phyloP scores from a whole-genome alignment of 768 basidiomycete genomes.

The Phaffia tasmanica region DNA sequence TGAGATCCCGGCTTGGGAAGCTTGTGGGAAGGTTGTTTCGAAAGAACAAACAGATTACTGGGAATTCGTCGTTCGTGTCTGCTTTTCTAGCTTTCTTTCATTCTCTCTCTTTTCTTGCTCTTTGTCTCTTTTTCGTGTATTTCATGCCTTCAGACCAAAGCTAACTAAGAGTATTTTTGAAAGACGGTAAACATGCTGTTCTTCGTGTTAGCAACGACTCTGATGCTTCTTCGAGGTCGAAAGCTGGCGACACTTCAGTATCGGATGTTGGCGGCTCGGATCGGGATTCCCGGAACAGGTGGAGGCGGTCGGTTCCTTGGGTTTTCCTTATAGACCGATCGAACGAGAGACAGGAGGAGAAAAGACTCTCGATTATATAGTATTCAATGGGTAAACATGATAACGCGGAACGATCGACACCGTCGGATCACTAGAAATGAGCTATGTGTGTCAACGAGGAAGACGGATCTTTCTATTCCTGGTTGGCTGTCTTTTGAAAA shows the following conservation, averaged over 20 bases:
- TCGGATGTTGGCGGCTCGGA: slow-evolving; percentile 70
- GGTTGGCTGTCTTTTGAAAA: too few species aligned
- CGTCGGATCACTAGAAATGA: too few species aligned
- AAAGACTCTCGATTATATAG: too few species aligned
- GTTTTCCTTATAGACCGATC: slow-evolving; percentile 6
- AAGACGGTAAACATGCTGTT: slow-evolving; percentile 55
- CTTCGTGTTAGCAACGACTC: slow-evolving; percentile 51
- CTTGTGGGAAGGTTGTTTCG: slow-evolving; percentile 73
- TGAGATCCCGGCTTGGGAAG: slow-evolving; percentile 72
- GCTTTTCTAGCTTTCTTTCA: background rate
- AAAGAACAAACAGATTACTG: slow-evolving; percentile 77
- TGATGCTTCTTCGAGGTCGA: slow-evolving; percentile 59
- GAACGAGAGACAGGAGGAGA: too few species aligned
- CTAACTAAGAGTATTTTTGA: background rate
- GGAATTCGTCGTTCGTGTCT: slow-evolving; percentile 67
- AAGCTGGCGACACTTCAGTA: slow-evolving; percentile 63
- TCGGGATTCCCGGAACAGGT: slow-evolving; percentile 47
- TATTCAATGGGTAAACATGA: too few species aligned
- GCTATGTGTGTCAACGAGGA: too few species aligned
- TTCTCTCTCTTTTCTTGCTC: slow-evolving; percentile 12
- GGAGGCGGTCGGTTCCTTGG: slow-evolving; percentile 13
- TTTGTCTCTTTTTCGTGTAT: background rate
- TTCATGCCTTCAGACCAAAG: background rate
- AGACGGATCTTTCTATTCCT: too few species aligned
- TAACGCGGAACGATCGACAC: too few species aligned